phyloP scores from a whole-genome alignment of 345 rosid species.

The Populus euphratica region DNA sequence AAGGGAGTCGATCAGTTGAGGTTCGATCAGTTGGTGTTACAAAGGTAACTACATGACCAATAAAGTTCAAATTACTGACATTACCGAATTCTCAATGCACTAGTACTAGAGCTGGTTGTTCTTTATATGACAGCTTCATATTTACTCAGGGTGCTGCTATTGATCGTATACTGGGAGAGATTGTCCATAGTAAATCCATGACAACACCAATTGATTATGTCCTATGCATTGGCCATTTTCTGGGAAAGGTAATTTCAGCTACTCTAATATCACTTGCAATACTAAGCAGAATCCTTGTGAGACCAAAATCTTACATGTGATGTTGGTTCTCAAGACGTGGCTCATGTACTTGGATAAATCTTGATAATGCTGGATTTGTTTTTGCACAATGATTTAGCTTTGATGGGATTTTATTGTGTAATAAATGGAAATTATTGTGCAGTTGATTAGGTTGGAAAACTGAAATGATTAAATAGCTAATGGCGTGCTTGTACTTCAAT shows the following conservation, averaged over 20 bases:
- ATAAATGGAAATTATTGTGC: not conserved
- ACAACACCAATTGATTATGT: conserved; percentile 89
- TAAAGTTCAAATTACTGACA: not conserved
- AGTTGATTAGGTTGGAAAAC: not conserved
- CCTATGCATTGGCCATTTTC: conserved; percentile 91
- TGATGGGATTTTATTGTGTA: not conserved
- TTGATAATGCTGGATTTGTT: not conserved
- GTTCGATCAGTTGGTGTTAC: conserved; percentile 98
- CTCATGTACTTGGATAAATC: not conserved
- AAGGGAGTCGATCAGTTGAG: conserved; percentile 95
- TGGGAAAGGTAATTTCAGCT: conserved; percentile 67
- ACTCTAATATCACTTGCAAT: not conserved
- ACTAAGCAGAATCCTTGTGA: not conserved
- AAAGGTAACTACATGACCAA: conserved; percentile 46
- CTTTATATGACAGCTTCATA: conserved; percentile 4
- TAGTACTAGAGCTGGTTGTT: conserved; percentile 6
- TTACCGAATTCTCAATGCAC: not conserved
- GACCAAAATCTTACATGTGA: not conserved
- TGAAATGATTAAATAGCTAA: not conserved
- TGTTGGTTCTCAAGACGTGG: not conserved
- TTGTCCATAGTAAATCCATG: conserved; percentile 92
- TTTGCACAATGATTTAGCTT: not conserved
- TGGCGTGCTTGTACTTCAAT: not conserved
- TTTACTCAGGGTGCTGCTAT: conserved; percentile 84
- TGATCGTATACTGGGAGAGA: conserved; percentile 93